Percentiles rank a stretch among this genome's conserved stretches.
phyloP scores from a whole-genome alignment of 768 basidiomycete genomes.

The Suillus subalutaceus region DNA sequence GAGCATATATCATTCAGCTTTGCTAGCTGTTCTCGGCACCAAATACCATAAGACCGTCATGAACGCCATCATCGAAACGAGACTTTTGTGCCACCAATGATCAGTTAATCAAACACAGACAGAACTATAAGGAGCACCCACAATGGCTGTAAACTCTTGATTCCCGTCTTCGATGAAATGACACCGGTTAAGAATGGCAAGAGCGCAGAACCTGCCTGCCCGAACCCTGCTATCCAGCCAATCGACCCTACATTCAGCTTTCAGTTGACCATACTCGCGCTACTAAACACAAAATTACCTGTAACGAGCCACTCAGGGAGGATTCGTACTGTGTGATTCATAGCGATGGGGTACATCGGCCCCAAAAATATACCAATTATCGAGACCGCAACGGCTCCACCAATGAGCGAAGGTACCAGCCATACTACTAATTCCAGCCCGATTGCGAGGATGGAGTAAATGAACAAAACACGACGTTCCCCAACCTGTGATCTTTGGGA shows the following conservation, averaged over 20 bases:
- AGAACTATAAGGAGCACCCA: constrained; percentile 29
- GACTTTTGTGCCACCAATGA: constrained; percentile 12
- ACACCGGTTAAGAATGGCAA: constrained; percentile 55
- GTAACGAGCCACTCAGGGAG: constrained; percentile 39
- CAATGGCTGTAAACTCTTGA: constrained; percentile 51
- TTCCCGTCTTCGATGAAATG: constrained; percentile 44
- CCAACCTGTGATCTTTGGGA: constrained; percentile 27
- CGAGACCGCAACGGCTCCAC: constrained; percentile 63
- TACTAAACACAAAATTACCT: constrained; percentile 13
- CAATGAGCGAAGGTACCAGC: constrained; percentile 68
- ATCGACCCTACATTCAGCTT: constrained; percentile 31
- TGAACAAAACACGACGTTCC: constrained; percentile 30
- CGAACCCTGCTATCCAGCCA: constrained; percentile 57
- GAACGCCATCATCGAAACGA: constrained; percentile 44
- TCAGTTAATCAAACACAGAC: neutral
- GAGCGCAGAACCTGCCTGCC: constrained; percentile 51
- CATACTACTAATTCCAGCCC: constrained; percentile 69
- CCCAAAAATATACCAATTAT: constrained; percentile 72
- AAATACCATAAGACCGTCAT: constrained; percentile 46
- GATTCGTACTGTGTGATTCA: constrained; percentile 37
- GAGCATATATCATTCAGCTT: neutral
- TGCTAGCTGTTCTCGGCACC: constrained; percentile 34
- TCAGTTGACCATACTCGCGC: constrained; percentile 36
- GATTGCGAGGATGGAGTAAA: constrained; percentile 35
- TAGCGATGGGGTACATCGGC: constrained; percentile 68